A percentile compares a stretch with the other conserved stretches of the same genome.
These are phyloP conservation scores for Claviceps lovelessii DNA, from an alignment of 2,329 filamentous ascomycete genomes.

Conservation along the genomic window DNA sequence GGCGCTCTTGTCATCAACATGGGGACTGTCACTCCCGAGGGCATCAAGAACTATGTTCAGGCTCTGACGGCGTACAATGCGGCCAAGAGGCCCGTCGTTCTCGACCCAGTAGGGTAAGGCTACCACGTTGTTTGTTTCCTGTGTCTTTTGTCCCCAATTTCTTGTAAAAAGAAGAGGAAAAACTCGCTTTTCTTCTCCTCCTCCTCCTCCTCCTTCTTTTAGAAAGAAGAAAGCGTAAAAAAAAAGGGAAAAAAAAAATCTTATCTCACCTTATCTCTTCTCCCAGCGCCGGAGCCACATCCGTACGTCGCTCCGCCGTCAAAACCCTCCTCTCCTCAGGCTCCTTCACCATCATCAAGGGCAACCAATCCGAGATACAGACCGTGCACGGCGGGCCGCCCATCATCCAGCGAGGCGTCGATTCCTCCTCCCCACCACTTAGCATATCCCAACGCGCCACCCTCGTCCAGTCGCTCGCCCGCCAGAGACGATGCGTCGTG, in stretches of 20 bases:
- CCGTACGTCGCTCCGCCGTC: constrained; percentile 56
- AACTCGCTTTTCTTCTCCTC: no score
- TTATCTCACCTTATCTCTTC: neutral
- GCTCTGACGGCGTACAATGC: constrained; percentile 73
- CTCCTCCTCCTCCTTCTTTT: no score
- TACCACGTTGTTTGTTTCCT: neutral
- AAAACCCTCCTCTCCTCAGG: constrained; percentile 56
- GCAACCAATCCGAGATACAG: constrained; percentile 79
- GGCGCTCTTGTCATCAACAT: constrained; percentile 85
- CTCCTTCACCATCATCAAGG: constrained; percentile 81
- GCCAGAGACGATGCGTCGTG: constrained; percentile 55
- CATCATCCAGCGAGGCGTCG: constrained; percentile 61
- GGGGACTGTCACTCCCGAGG: constrained; percentile 74
- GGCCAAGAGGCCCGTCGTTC: constrained; percentile 58
- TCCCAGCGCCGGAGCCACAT: constrained; percentile 58
- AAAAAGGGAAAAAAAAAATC: no score
- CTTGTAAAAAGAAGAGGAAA: no score
- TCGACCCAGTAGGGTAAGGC: constrained; percentile 72
- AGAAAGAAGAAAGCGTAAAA: no score
- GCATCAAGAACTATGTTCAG: constrained; percentile 54
- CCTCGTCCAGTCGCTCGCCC: constrained; percentile 53
- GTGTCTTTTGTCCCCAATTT: no score
- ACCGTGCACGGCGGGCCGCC: constrained; percentile 50
- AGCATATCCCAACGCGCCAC: constrained; percentile 36
- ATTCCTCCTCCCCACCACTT: constrained; percentile 52